Conservation (phyloP, 345 rosid genomes). For the Salix purpurea region DNA sequence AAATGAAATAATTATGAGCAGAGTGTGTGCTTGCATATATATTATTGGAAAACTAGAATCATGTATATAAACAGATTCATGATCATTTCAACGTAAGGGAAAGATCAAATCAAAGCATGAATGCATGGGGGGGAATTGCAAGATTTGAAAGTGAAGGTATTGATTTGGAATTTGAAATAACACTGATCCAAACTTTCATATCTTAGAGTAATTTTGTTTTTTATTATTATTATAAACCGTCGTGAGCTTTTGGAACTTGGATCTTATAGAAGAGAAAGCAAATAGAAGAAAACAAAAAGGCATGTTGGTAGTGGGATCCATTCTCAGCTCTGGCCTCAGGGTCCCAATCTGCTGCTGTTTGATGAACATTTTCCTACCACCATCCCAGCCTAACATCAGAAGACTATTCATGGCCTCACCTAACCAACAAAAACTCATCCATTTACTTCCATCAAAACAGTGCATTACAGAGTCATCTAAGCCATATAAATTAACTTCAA, state of each 20-base stretch:
- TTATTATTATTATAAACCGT: too few species aligned
- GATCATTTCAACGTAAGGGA: too few species aligned
- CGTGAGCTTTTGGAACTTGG: neutral
- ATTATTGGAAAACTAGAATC: too few species aligned
- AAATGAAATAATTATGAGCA: too few species aligned
- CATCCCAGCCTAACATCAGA: conserved; percentile 3
- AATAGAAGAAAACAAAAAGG: neutral
- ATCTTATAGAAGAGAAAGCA: neutral
- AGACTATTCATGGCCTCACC: conserved; percentile 37
- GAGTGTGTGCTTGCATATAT: too few species aligned
- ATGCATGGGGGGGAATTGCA: neutral
- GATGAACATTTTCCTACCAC: neutral
- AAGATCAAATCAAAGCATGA: neutral
- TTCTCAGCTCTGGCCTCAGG: neutral
- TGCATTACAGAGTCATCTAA: neutral
- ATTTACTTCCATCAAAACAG: too few species aligned
- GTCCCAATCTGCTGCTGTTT: conserved; percentile 3
- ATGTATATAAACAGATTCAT: too few species aligned
- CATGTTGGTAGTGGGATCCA: conserved; percentile 2
- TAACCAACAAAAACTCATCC: conserved; percentile 8
- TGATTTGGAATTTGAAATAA: neutral
- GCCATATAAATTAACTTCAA: neutral
- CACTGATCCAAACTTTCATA: neutral
- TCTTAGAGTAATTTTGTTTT: too few species aligned
- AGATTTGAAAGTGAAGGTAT: neutral